A percentile compares a stretch with the other conserved stretches of the same genome.
Evolutionary conservation across 2,329 filamentous ascomycete species (phyloP).

Genomic region (Trichophyton verrucosum): DNA sequence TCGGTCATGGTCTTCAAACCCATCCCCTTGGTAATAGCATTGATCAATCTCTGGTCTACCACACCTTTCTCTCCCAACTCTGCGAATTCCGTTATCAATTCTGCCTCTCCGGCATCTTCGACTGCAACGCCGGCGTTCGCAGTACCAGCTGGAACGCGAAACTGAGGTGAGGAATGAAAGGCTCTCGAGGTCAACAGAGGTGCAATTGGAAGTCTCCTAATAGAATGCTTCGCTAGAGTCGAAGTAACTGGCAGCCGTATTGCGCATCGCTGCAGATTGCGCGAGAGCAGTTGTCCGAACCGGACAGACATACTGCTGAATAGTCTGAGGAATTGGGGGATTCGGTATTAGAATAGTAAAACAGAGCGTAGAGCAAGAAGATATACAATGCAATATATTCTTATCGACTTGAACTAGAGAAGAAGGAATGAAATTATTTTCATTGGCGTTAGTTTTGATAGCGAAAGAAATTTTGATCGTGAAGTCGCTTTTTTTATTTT

Average conservation of each 20-base stretch:
- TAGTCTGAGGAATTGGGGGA: not conserved
- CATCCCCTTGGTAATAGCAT: constrained; percentile 59
- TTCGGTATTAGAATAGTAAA: not conserved
- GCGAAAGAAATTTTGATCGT: not conserved
- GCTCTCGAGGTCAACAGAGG: constrained; percentile 16
- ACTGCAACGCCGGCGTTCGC: constrained; percentile 14
- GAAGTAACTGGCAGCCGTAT: constrained; percentile 21
- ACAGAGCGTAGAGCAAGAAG: not conserved
- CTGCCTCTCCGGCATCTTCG: constrained; percentile 7
- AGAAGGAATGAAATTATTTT: not conserved
- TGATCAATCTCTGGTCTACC: constrained; percentile 54
- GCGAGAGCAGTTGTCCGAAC: constrained; percentile 25
- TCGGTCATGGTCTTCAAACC: constrained; percentile 77
- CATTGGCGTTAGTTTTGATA: not conserved
- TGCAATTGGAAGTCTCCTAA: constrained; percentile 16
- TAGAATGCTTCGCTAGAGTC: constrained; percentile 15
- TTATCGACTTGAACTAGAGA: not conserved
- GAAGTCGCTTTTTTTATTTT: not conserved
- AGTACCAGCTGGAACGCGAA: constrained; percentile 18
- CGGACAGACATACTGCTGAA: constrained; percentile 27
- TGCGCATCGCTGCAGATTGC: constrained; percentile 24
- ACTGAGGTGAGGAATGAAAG: constrained; percentile 22
- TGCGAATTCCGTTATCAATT: constrained; percentile 26
- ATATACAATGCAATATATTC: not conserved
- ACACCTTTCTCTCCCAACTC: constrained; percentile 28